Percentiles rank a stretch among this genome's conserved stretches.
These are phyloP conservation scores for Camellia granthamiana DNA, from an alignment of 148 eudicot genomes.

Conservation along the genomic window DNA sequence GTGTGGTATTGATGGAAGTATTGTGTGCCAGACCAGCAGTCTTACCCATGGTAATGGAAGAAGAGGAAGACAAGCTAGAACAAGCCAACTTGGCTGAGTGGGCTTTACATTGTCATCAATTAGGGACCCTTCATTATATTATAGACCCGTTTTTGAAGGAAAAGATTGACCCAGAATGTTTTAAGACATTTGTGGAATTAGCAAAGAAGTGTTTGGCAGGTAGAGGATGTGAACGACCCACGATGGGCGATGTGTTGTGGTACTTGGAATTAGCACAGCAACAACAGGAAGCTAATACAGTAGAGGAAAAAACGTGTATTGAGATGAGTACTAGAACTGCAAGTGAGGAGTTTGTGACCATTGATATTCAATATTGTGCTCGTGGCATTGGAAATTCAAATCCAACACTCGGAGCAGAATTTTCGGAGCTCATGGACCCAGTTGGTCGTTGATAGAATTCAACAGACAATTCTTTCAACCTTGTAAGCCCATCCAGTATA, in stretches of 20 bases:
- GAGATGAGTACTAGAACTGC: neutral
- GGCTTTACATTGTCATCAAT: neutral
- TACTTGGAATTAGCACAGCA: neutral
- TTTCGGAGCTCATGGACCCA: neutral
- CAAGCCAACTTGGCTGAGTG: neutral
- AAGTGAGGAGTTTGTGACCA: neutral
- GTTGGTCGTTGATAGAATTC: neutral
- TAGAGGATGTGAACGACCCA: neutral
- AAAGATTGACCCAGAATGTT: neutral
- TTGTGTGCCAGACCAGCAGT: neutral
- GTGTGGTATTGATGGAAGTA: neutral
- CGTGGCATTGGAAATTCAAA: neutral
- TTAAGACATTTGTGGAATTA: neutral
- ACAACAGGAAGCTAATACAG: neutral
- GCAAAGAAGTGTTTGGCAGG: neutral
- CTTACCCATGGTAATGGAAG: neutral
- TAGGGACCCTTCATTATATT: neutral
- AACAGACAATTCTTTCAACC: neutral
- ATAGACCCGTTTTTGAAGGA: neutral
- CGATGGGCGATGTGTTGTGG: neutral
- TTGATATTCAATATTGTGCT: neutral
- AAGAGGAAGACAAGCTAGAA: neutral
- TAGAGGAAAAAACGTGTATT: neutral
- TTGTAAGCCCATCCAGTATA: neutral
- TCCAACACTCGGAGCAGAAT: neutral